Conservation (phyloP, 2,329 filamentous ascomycete genomes). For the Epichloe scottii region DNA sequence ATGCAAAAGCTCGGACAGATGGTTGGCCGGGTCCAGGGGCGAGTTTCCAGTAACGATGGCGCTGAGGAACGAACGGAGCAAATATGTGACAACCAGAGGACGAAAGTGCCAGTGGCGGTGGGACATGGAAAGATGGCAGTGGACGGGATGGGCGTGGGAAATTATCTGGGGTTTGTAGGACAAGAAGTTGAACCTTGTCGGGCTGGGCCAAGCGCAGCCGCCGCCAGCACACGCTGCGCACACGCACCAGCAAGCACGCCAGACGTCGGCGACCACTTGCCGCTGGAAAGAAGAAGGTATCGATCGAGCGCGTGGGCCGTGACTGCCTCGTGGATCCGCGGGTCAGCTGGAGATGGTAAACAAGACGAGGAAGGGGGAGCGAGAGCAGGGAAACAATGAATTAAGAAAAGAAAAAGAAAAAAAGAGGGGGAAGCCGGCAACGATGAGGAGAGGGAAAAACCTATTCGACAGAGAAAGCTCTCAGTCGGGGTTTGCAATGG, state of each 20-base stretch:
- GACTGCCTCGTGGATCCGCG: constrained; percentile 7
- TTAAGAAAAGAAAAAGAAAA: not conserved
- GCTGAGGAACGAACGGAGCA: constrained; percentile 6
- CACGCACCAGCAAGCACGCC: not conserved
- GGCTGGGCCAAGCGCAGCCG: constrained; percentile 9
- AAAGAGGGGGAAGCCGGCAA: not conserved
- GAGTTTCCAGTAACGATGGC: constrained; percentile 6
- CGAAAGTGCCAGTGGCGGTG: constrained; percentile 8
- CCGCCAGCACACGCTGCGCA: constrained; percentile 6
- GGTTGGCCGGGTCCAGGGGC: constrained; percentile 9
- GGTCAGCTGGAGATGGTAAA: not conserved
- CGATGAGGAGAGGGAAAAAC: not conserved
- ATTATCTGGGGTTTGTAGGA: constrained; percentile 15
- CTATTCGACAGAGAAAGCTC: not conserved
- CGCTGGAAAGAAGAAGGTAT: not conserved
- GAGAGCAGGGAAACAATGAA: not conserved
- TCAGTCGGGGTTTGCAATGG: constrained; percentile 6
- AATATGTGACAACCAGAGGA: constrained; percentile 7
- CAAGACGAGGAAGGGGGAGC: constrained; percentile 1
- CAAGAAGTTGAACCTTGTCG: constrained; percentile 8
- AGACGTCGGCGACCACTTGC: not conserved
- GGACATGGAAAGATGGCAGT: constrained; percentile 17
- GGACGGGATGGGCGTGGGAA: constrained; percentile 11
- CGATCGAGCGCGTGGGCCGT: constrained; percentile 4
- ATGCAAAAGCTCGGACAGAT: constrained; percentile 6